A percentile compares a stretch with the other conserved stretches of the same genome.
These are phyloP conservation scores for Zea mays DNA, from an alignment of 176 grass and related monocot species.

Conservation along the genomic window Zm-B73-REFERENCE-NAM-5.0 NC_050105.1:127088501-127089000, in stretches of 20 bases:
- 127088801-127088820: slow-evolving; percentile 86
- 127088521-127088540: slow-evolving; percentile 42
- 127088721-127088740: slow-evolving; percentile 52
- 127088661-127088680: slow-evolving; percentile 68
- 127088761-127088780: slow-evolving; percentile 43
- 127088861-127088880: slow-evolving; percentile 80
- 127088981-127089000: neutral
- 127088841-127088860: slow-evolving; percentile 37
- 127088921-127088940: slow-evolving; percentile 5
- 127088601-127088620: slow-evolving; percentile 52
- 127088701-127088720: slow-evolving; percentile 51
- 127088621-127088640: slow-evolving; percentile 45
- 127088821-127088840: slow-evolving; percentile 34
- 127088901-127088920: neutral
- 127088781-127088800: slow-evolving; percentile 50
- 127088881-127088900: slow-evolving; percentile 29
- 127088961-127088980: slow-evolving; percentile 42
- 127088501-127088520: slow-evolving; percentile 36
- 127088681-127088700: slow-evolving; percentile 86
- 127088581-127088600: slow-evolving; percentile 92
- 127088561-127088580: slow-evolving; percentile 65
- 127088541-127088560: slow-evolving; percentile 63
- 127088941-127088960: slow-evolving; percentile 69
- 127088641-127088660: slow-evolving; percentile 75
- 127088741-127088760: slow-evolving; percentile 20